Evolutionary conservation across 805 yeast species (phyloP).

Genomic region (Cyberlindnera bimundalis): DNA sequence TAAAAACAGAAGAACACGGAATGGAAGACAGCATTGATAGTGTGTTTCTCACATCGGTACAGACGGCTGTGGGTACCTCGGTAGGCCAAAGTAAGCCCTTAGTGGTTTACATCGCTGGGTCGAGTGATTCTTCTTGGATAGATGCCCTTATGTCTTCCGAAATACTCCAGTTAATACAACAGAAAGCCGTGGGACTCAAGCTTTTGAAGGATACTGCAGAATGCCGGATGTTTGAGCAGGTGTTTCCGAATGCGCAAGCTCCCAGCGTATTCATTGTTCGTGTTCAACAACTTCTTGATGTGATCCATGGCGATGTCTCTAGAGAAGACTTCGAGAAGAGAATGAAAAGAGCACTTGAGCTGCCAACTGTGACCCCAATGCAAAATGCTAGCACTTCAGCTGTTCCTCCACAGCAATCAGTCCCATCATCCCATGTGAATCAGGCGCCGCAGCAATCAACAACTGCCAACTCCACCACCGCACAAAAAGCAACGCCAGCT

Average conservation of each 20-base stretch:
- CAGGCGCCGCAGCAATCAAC: slow-evolving; percentile 1
- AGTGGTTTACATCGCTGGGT: slow-evolving; percentile 36
- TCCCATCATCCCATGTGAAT: background rate
- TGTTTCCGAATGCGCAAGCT: slow-evolving; percentile 47
- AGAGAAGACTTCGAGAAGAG: slow-evolving; percentile 29
- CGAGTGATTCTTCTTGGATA: slow-evolving; percentile 22
- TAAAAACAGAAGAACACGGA: too few relatives aligned
- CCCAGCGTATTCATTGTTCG: slow-evolving; percentile 60
- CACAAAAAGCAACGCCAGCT: slow-evolving; percentile 5
- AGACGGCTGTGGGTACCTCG: slow-evolving; percentile 40
- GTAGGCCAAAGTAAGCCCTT: slow-evolving; percentile 35
- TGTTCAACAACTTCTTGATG: slow-evolving; percentile 43
- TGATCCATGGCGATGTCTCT: slow-evolving; percentile 35
- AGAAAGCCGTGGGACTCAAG: slow-evolving; percentile 39
- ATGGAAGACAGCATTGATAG: slow-evolving; percentile 16
- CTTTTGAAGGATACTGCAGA: slow-evolving; percentile 41
- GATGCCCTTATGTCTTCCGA: slow-evolving; percentile 18
- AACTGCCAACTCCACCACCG: slow-evolving; percentile 12
- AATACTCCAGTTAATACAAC: slow-evolving; percentile 17
- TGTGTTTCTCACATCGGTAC: slow-evolving; percentile 29
- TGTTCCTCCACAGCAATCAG: slow-evolving; percentile 6
- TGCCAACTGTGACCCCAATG: background rate
- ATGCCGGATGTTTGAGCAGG: slow-evolving; percentile 46
- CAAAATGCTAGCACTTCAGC: background rate
- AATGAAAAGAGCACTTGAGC: slow-evolving; percentile 18